Evolutionary conservation across 441 rosid species (phyloP).

Genomic region (Dalechampia spathulata): DNA sequence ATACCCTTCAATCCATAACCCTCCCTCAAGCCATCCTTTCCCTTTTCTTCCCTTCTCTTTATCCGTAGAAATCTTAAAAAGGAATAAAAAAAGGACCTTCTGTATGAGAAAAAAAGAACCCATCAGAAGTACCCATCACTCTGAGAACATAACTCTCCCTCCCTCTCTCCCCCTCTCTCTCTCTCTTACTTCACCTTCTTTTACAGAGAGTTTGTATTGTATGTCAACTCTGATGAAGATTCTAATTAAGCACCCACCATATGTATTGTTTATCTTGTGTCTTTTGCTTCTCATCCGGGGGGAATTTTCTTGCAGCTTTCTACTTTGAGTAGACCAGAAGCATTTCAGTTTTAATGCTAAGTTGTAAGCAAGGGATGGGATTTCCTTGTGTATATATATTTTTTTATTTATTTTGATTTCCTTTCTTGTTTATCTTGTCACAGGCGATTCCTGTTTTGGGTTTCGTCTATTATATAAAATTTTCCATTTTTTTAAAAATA

Average conservation of each 20-base stretch:
- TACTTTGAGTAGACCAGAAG: slow-evolving; percentile 37
- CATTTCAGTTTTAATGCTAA: slow-evolving; percentile 35
- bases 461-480: slow-evolving; percentile 17
- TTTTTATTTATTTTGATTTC: slow-evolving; percentile 3
- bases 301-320: slow-evolving; percentile 25
- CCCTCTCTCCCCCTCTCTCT: too few species aligned
- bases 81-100: too few species aligned
- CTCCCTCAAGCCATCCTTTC: too few species aligned
- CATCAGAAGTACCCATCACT: slow-evolving; percentile 35
- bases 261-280: too few species aligned
- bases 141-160: too few species aligned
- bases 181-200: slow-evolving; percentile 10
- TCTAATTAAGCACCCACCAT: too few species aligned
- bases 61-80: too few species aligned
- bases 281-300: slow-evolving; percentile 36
- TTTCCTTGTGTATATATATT: too few species aligned
- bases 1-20: too few species aligned
- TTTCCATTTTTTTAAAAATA: background rate
- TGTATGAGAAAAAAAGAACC: too few species aligned
- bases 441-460: slow-evolving; percentile 43
- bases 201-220: slow-evolving; percentile 24
- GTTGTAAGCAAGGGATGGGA: slow-evolving; percentile 18
- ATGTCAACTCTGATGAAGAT: too few species aligned
- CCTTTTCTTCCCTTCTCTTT: too few species aligned
- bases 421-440: slow-evolving; percentile 27